Evolutionary conservation across 2,329 filamentous ascomycete species (phyloP).

Genomic region (Teratosphaeria destructans): DNA sequence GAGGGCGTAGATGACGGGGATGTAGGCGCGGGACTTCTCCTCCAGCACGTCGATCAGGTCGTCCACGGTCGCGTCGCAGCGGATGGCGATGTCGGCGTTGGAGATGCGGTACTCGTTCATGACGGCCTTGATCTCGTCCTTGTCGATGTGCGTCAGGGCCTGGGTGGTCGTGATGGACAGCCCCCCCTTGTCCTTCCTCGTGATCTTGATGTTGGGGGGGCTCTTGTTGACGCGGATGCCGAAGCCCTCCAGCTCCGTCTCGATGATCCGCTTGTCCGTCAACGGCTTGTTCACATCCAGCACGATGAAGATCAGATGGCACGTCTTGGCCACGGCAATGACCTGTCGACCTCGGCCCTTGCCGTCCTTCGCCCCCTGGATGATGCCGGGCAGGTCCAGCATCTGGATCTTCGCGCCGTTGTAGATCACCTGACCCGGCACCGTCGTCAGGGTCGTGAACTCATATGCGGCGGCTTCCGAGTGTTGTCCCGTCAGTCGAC

Average conservation of each 20-base stretch:
- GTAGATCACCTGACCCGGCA: slow-evolving; percentile 90
- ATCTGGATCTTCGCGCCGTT: slow-evolving; percentile 98
- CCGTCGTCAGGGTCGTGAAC: slow-evolving; percentile 95
- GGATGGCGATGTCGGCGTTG: slow-evolving; percentile 93
- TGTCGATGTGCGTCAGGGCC: slow-evolving; percentile 80
- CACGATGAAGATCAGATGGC: slow-evolving; percentile 96
- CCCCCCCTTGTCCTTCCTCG: slow-evolving; percentile 98
- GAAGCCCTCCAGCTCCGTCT: slow-evolving; percentile 90
- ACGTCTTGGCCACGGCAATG: slow-evolving; percentile 97
- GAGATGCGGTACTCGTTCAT: slow-evolving; percentile 96
- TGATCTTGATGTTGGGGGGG: slow-evolving; percentile 97
- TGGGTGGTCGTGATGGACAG: slow-evolving; percentile 93
- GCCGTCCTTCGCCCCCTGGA: slow-evolving; percentile 95
- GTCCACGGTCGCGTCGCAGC: slow-evolving; percentile 94
- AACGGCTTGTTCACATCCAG: slow-evolving; percentile 97
- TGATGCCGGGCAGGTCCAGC: slow-evolving; percentile 96
- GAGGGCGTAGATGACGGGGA: slow-evolving; percentile 96
- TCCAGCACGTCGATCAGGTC: slow-evolving; percentile 94
- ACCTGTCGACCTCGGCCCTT: slow-evolving; percentile 96
- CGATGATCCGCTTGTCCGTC: slow-evolving; percentile 93
- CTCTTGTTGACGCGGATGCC: slow-evolving; percentile 96
- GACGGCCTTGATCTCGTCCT: slow-evolving; percentile 95
- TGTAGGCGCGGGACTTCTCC: slow-evolving; percentile 88
- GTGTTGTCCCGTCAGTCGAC: slow-evolving; percentile 83
- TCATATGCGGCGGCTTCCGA: slow-evolving; percentile 96